Base-by-base conservation (phyloP, 1,284 basidiomycete species). In the Tilletia indica region DNA sequence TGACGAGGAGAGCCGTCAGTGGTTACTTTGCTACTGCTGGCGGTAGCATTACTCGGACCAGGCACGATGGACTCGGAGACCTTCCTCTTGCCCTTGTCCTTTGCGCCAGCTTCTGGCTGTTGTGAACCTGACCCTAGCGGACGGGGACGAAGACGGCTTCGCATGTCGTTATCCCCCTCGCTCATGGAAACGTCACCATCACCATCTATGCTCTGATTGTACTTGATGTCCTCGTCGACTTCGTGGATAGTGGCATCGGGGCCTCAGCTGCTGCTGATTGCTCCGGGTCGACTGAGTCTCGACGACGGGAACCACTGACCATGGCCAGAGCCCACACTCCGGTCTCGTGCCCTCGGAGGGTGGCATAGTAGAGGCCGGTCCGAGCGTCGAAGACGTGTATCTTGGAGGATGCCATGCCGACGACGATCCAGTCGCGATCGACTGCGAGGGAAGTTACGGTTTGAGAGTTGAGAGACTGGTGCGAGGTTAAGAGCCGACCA, bases 241-340 rank as follows among this genome's bases (percentile, higher is more conserved):
- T 34, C 31, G 2, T 36, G 38, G 14, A 64, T 38, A 12, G 61
- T 42, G 9, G 61, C 31, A 19, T 64, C 16, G 14, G 34, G 36
- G 61, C 5, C 14, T 8, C 31, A 3, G 19, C 12, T 34, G 8
- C n/a, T 9, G 31, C 61, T 12, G 34, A 31, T 21, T 58, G 21
- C 11, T 58, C 56, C 4, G 34, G 21, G 21, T 31, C 25, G 21
- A 31, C 34, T n/a, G 56, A 12, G 21, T 64, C 61, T 36, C 61
- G 31, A 19, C 36, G 61, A 19, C 38, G 5, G 34, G 61, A 64
- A 3, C 61, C 61, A 21, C 61, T 64, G 21, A 88, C 89, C 48
- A 98, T 87, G 68, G 91, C 90, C 11, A 98, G 89, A 16, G 92
- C 91, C 96, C 96, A 98, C 0, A 98, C 94, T 11, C 96, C 96